Conservation (phyloP, 129 eudicot genomes). For the carrot (Daucus carota) region DNA sequence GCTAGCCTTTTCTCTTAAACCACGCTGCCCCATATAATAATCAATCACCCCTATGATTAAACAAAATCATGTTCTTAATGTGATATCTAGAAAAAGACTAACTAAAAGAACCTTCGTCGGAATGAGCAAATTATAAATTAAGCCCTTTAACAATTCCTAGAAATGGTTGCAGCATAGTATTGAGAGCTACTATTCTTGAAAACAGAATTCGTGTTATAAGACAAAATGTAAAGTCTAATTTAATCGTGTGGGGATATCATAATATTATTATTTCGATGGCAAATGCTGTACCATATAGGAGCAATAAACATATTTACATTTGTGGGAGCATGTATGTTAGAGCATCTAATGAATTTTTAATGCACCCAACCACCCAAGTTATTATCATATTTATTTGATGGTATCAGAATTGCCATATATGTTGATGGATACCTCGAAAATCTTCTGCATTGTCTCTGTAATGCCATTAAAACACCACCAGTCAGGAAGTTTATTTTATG, state of each 20-base stretch:
- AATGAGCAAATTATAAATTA: conserved; percentile 14
- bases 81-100: conserved; percentile 9
- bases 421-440: not conserved
- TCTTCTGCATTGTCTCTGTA: not conserved
- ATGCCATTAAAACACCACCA: not conserved
- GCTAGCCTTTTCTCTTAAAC: not conserved
- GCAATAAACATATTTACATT: not conserved
- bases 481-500: not conserved
- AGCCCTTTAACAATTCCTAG: conserved; percentile 1
- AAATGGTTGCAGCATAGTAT: conserved; percentile 16
- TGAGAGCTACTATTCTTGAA: conserved; percentile 6
- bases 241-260: not conserved
- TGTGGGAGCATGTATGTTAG: not conserved
- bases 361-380: conserved; percentile 19
- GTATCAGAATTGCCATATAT: not conserved
- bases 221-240: too few species aligned
- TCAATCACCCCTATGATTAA: conserved; percentile 3
- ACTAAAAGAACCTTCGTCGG: conserved; percentile 28
- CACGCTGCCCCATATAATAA: not conserved
- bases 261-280: conserved; percentile 3
- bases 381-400: not conserved
- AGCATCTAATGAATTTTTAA: not conserved
- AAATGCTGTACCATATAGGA: not conserved
- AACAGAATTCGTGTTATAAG: not conserved
- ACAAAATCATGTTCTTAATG: conserved; percentile 27